phyloP scores from a whole-genome alignment of 345 rosid species.

The Brassica juncea region DNA sequence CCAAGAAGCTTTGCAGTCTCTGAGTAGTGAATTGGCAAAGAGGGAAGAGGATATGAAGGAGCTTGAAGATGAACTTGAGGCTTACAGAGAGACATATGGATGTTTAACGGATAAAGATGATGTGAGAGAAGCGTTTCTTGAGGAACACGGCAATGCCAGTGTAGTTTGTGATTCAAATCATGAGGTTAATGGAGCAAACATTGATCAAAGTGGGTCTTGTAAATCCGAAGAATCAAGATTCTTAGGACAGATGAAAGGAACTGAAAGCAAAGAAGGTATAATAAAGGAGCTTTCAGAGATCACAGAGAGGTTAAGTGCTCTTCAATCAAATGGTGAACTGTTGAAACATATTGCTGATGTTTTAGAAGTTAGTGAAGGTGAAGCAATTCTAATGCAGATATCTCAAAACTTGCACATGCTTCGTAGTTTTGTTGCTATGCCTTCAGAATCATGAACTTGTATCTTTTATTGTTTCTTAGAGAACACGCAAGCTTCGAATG shows the following conservation, averaged over 20 bases:
- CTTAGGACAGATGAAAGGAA: background rate
- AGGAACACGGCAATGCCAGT: constrained; percentile 14
- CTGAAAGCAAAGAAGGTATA: constrained; percentile 17
- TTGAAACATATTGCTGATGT: constrained; percentile 35
- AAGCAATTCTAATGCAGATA: constrained; percentile 45
- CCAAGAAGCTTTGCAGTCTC: constrained; percentile 74
- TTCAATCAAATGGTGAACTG: constrained; percentile 47
- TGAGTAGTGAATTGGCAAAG: constrained; percentile 51
- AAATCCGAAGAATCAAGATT: constrained; percentile 13
- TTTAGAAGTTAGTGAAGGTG: constrained; percentile 40
- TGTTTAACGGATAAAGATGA: constrained; percentile 38
- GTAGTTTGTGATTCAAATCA: constrained; percentile 23
- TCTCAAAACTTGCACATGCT: constrained; percentile 51
- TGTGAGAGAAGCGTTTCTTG: constrained; percentile 18
- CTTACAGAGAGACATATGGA: constrained; percentile 60
- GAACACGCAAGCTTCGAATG: constrained; percentile 2
- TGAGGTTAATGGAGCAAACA: constrained; percentile 35
- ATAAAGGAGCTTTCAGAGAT: constrained; percentile 43
- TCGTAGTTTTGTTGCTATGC: constrained; percentile 43
- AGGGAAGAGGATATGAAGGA: constrained; percentile 63
- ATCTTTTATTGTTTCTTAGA: constrained; percentile 10
- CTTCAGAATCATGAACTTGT: constrained; percentile 38
- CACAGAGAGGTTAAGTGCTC: constrained; percentile 45
- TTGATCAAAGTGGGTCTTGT: constrained; percentile 1
- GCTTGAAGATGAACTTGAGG: constrained; percentile 68